phyloP scores from a whole-genome alignment of 192 early-diverging fungal species.

The Coemansia sp. region DNA sequence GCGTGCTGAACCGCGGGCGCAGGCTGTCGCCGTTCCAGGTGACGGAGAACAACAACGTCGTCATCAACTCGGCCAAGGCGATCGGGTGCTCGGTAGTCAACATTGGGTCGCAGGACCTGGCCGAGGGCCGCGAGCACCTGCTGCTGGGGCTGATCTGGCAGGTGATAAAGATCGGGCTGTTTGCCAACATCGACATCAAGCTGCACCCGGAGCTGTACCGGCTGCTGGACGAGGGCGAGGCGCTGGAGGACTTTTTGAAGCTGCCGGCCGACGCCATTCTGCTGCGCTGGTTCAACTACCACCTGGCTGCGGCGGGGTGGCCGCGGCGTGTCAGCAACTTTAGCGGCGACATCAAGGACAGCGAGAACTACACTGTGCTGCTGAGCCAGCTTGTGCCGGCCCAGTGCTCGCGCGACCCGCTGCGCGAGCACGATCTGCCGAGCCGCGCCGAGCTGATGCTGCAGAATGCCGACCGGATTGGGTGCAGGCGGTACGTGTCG shows the following conservation, averaged over 20 bases:
- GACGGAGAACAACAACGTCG: conserved; percentile 99
- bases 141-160: conserved; percentile 98
- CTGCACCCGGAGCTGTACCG: conserved; percentile 97
- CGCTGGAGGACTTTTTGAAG: conserved; percentile 90
- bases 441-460: conserved; percentile 89
- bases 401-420: conserved; percentile 77
- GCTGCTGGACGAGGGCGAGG: conserved; percentile 90
- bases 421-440: conserved; percentile 74
- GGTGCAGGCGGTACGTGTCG: conserved; percentile 92
- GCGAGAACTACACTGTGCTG: conserved; percentile 93
- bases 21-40: conserved; percentile 94
- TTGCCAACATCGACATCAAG: conserved; percentile 97
- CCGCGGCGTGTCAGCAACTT: conserved; percentile 87
- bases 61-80: conserved; percentile 98
- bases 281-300: conserved; percentile 99
- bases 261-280: conserved; percentile 96
- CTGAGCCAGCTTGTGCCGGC: conserved; percentile 89
- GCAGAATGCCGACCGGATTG: conserved; percentile 88
- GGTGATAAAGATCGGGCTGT: conserved; percentile 97
- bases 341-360: conserved; percentile 89
- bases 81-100: conserved; percentile 98
- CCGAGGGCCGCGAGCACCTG: conserved; percentile 95
- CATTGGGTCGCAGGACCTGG: conserved; percentile 95
- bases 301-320: conserved; percentile 92
- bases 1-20: conserved; percentile 88